Evolutionary conservation across 805 yeast species (phyloP), one percentile per base, ranked within the genome.

Genomic region (Suhomyces vadensis): DNA sequence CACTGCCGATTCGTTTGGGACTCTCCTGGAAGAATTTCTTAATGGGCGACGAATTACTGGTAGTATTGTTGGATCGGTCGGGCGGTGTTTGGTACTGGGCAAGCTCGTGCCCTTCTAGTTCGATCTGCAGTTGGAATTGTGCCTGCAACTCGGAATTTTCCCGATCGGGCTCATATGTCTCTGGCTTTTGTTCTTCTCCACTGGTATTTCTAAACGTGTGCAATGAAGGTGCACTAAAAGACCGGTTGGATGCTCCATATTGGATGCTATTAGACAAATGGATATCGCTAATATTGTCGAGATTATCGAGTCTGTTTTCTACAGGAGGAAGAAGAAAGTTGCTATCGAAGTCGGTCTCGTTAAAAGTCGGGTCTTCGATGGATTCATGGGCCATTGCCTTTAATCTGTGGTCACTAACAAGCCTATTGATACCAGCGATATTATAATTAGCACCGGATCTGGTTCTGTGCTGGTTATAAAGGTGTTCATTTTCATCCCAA

Each of bases 181-280:
- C 16, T 29, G 33, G 11, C 20, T 27, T 17, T 5, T 24, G 5
- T 5, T 14, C 19, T 7, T 36, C 23, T 24, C 25, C 24, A 26
- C 44, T 47, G 13, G 48, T 38, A 31, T 64, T 55, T 33, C 74
- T 56, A 49, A 58, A 69, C 3, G 74, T 69, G 45, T 69, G 70
- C 35, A 69, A 56, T 3, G 75, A 68, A 7, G 75, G 75, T 3
- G 74, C 75, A 51, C 72, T 64, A 37, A 52, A 52, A 2, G 71
- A 63, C 16, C 67, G 39, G 44, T 51, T 55, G 62, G 41, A 38
- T 10, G 13, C 11, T 8, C 11, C 42, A 13, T 26, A 19, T 20
- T 25, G 22, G 37, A 24, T 14, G 21, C 41, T 33, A 19, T 40
- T 23, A 23, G 48, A 33, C 25, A 43, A 33, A 27, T 50, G 47